phyloP scores from a whole-genome alignment of 2,329 filamentous ascomycete genomes.

The Colletotrichum camelliae region DNA sequence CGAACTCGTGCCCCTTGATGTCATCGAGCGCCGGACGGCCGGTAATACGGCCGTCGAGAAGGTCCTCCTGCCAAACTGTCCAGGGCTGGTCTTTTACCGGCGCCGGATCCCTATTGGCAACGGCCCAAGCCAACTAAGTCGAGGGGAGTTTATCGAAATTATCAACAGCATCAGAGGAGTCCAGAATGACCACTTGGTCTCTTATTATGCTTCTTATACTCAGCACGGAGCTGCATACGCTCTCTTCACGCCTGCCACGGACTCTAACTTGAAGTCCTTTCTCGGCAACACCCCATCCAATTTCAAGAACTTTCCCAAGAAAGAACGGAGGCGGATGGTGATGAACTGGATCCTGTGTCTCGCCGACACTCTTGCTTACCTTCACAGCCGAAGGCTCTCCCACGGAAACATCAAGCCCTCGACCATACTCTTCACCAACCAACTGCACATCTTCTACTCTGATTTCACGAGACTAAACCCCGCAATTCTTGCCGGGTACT shows the following conservation, averaged over 20 bases:
- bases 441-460: slow-evolving; percentile 71
- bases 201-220: slow-evolving; percentile 74
- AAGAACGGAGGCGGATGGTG: slow-evolving; percentile 62
- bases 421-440: slow-evolving; percentile 69
- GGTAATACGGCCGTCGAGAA: slow-evolving; percentile 53
- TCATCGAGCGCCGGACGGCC: slow-evolving; percentile 62
- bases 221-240: slow-evolving; percentile 68
- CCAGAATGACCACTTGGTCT: slow-evolving; percentile 73
- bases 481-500: slow-evolving; percentile 32
- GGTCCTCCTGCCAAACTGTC: slow-evolving; percentile 67
- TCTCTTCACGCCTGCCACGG: slow-evolving; percentile 69
- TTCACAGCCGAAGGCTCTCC: slow-evolving; percentile 68
- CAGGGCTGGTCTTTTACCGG: slow-evolving; percentile 62
- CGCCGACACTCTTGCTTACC: slow-evolving; percentile 68
- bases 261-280: slow-evolving; percentile 71
- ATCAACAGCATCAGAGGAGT: slow-evolving; percentile 63
- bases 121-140: slow-evolving; percentile 47
- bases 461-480: slow-evolving; percentile 60
- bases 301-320: slow-evolving; percentile 67
- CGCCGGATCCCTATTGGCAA: slow-evolving; percentile 60
- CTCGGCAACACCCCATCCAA: slow-evolving; percentile 66
- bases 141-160: slow-evolving; percentile 64
- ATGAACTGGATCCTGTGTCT: slow-evolving; percentile 81
- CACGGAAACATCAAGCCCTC: slow-evolving; percentile 76
- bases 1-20: slow-evolving; percentile 73